phyloP scores from a whole-genome alignment of 2,329 filamentous ascomycete genomes.

The Fusarium nygamai region DNA sequence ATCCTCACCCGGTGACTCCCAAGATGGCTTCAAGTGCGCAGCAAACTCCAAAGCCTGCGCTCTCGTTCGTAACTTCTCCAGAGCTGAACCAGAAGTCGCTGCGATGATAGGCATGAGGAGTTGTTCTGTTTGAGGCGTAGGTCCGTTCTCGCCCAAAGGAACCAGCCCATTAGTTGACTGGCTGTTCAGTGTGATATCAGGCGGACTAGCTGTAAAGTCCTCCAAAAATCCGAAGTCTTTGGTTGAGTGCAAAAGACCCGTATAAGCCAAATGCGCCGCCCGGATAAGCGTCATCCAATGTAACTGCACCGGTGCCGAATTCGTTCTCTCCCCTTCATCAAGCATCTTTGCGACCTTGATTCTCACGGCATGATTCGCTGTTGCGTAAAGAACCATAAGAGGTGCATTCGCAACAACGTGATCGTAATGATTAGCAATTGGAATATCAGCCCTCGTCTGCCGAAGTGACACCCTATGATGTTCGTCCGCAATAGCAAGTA shows the following conservation, averaged over 20 bases:
- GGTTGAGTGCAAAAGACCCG: neutral
- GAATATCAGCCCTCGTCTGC: conserved; percentile 49
- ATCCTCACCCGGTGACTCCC: neutral
- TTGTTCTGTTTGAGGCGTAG: neutral
- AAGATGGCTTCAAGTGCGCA: neutral
- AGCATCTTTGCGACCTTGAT: conserved; percentile 47
- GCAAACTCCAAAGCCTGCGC: conserved; percentile 8
- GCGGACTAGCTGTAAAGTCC: neutral
- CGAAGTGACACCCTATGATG: conserved; percentile 52
- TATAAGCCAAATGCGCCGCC: conserved; percentile 32
- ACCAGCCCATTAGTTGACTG: neutral
- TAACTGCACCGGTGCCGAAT: neutral
- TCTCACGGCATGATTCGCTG: conserved; percentile 50
- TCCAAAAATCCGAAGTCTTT: neutral
- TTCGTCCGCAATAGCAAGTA: conserved; percentile 46
- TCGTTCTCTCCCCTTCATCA: neutral
- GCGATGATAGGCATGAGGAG: conserved; percentile 29
- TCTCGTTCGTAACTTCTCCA: neutral
- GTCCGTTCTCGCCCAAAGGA: conserved; percentile 16
- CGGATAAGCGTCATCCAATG: conserved; percentile 39
- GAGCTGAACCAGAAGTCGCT: conserved; percentile 3
- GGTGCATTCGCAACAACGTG: conserved; percentile 45
- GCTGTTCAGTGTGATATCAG: neutral
- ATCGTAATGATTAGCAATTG: conserved; percentile 43
- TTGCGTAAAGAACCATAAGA: conserved; percentile 55